Evolutionary conservation across 2,329 filamentous ascomycete species (phyloP).

Genomic region (Colletotrichum liaoningense): DNA sequence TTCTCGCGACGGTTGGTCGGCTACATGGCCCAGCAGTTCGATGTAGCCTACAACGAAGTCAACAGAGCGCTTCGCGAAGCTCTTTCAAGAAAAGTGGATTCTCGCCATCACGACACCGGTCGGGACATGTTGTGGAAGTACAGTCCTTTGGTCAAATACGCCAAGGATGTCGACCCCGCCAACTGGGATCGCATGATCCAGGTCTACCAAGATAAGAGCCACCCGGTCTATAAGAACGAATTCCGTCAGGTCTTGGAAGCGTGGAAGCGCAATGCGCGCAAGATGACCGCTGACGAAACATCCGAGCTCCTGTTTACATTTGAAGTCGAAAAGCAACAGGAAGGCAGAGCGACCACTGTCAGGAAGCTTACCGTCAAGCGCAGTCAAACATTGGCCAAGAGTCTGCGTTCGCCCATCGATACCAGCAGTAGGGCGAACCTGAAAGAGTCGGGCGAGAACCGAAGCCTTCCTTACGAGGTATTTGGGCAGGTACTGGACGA

Average conservation of each 20-base stretch:
- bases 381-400: slow-evolving; percentile 86
- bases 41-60: slow-evolving; percentile 77
- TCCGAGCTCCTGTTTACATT: slow-evolving; percentile 88
- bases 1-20: slow-evolving; percentile 85
- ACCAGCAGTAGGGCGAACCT: slow-evolving; percentile 64
- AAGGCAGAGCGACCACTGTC: slow-evolving; percentile 79
- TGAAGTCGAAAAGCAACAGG: slow-evolving; percentile 85
- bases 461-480: slow-evolving; percentile 81
- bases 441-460: slow-evolving; percentile 70
- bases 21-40: slow-evolving; percentile 86
- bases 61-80: slow-evolving; percentile 72
- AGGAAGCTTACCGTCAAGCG: slow-evolving; percentile 94
- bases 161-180: slow-evolving; percentile 82
- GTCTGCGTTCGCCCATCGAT: slow-evolving; percentile 76
- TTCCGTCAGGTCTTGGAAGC: slow-evolving; percentile 81
- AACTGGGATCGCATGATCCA: slow-evolving; percentile 86
- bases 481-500: slow-evolving; percentile 86
- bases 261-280: slow-evolving; percentile 85
- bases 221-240: slow-evolving; percentile 82
- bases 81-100: slow-evolving; percentile 75
- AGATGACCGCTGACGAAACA: slow-evolving; percentile 78
- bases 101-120: slow-evolving; percentile 76
- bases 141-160: slow-evolving; percentile 87
- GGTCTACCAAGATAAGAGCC: slow-evolving; percentile 82
- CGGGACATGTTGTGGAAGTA: slow-evolving; percentile 87